Base-by-base conservation (phyloP, 441 rosid genomes). In the Caryocar brasiliense region DNA sequence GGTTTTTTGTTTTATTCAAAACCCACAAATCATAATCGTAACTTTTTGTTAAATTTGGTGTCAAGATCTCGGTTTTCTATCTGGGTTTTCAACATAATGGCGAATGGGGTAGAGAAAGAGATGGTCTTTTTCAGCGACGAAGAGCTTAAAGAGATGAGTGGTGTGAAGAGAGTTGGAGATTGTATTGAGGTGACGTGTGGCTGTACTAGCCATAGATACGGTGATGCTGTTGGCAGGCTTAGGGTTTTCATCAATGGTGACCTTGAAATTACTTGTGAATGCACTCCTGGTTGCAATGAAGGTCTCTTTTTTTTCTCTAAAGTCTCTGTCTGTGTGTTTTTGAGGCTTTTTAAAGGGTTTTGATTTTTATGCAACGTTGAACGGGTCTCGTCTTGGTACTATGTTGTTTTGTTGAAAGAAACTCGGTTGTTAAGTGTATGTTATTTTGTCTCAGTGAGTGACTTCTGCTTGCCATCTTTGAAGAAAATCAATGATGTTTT, bases 241-340 rank as follows among this genome's bases (percentile, higher is more conserved):
- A 93, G 95, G 97, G 97, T 93, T 93, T 84, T 82, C 73, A 58
- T 69, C 47, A 89, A 67, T 59, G 97, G 99, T 60, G 93, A 86
- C 45, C 97, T 93, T 53, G 93, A 80, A 58, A 89, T 89, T 77
- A 68, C 79, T 58, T 93, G 99, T 58, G 95, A 93, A 72, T 93
- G 99, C 84, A 84, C 97, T 17, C 97, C 95, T 28, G 99, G 99
- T 71, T 93, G 99, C 67, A 68, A 89, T 40, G 97, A 93, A 93
- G 99, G 99, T 93, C 77, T 54, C 43, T 69, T 49, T 57, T 48
- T 46, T 32, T 28, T 17, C 29, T 22, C 24, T 18, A 23, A 21
- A 11, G 27, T 33, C 40, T 36, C 47, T 11, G 21, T 70, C 51
- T 46, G 17, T 54, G 2, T 15, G 51, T 40, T 23, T 47, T 51